These are phyloP conservation scores for Manihot esculenta DNA, from an alignment of 441 rosid species.

Conservation along the genomic window DNA sequence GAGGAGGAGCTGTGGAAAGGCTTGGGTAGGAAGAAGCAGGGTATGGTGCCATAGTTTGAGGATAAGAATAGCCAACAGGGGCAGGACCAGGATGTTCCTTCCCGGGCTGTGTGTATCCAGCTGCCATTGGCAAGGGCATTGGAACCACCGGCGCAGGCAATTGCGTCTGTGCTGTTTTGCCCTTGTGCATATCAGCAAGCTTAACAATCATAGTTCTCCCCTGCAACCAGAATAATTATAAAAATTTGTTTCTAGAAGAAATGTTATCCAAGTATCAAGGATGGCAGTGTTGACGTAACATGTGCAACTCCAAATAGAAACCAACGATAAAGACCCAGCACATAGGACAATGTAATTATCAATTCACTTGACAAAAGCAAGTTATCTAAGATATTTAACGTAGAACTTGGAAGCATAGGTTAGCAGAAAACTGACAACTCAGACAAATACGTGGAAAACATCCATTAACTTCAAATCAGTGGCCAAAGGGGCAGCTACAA, in stretches of 20 bases:
- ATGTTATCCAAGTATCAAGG: not conserved
- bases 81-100: conserved; percentile 34
- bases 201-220: conserved; percentile 50
- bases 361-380: not conserved
- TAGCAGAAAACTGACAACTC: not conserved
- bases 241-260: not conserved
- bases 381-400: not conserved
- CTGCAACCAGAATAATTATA: conserved; percentile 26
- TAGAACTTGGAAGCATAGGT: not conserved
- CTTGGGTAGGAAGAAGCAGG: conserved; percentile 39
- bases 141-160: conserved; percentile 37
- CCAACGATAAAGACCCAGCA: not conserved
- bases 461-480: not conserved
- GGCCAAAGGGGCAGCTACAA: no score
- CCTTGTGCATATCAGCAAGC: conserved; percentile 52
- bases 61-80: conserved; percentile 43
- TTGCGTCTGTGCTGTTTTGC: conserved; percentile 40
- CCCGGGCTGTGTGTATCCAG: conserved; percentile 48
- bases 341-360: not conserved
- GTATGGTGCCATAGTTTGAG: conserved; percentile 41
- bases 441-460: not conserved
- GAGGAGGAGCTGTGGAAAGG: conserved; percentile 35
- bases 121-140: conserved; percentile 30
- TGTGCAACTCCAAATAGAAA: not conserved
- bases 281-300: not conserved